These are phyloP conservation scores for Rhynchosporium secalis DNA, from an alignment of 2,329 filamentous ascomycete genomes.

Conservation along the genomic window DNA sequence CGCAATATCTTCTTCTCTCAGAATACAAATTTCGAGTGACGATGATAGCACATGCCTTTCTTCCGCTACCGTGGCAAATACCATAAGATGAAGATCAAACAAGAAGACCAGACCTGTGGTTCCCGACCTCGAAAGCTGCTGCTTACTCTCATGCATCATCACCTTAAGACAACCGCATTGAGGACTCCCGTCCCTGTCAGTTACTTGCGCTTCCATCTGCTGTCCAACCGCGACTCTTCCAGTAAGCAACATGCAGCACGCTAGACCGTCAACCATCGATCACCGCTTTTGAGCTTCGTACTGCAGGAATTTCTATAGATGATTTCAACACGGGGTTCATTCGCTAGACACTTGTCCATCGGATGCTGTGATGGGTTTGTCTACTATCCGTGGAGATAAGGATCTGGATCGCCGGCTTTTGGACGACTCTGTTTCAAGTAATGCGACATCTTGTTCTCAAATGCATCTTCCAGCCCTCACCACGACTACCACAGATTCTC, in stretches of 20 bases:
- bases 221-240: constrained; percentile 5
- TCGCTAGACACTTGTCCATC: background rate
- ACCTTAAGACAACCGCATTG: background rate
- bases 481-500: no score
- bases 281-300: background rate
- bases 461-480: no score
- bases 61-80: background rate
- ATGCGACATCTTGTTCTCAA: no score
- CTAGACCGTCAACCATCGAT: constrained; percentile 20
- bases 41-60: background rate
- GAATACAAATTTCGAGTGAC: background rate
- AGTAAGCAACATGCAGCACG: constrained; percentile 21
- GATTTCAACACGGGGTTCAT: background rate
- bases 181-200: background rate
- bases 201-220: background rate
- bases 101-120: background rate
- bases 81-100: background rate
- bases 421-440: background rate
- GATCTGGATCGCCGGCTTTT: background rate
- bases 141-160: constrained; percentile 17
- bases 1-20: background rate
- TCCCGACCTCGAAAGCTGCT: background rate
- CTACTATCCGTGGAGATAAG: background rate
- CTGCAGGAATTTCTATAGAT: background rate
- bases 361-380: constrained; percentile 2